Conservation (phyloP, 179 eudicot species). For the Gypsophila paniculata region DNA sequence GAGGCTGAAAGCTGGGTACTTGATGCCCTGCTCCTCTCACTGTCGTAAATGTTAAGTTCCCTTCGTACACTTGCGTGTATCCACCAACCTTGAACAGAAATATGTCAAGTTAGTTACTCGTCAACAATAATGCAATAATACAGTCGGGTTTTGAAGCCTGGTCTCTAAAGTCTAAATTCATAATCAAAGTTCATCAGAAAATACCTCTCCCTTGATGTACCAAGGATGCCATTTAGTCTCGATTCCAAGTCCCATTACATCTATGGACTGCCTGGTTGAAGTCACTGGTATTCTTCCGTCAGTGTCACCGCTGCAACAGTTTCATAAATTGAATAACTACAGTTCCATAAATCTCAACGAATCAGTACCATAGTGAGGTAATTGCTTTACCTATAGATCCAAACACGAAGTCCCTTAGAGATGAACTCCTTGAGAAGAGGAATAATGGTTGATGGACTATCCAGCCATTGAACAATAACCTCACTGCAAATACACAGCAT, state of each 20-base stretch:
- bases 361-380: neutral
- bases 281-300: slow-evolving; percentile 60
- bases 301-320: slow-evolving; percentile 56
- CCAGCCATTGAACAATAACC: slow-evolving; percentile 32
- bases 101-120: neutral
- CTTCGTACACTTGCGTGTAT: slow-evolving; percentile 42
- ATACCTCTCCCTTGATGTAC: slow-evolving; percentile 54
- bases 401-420: slow-evolving; percentile 52
- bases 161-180: neutral
- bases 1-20: slow-evolving; percentile 65
- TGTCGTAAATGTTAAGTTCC: slow-evolving; percentile 52
- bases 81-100: slow-evolving; percentile 39
- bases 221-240: slow-evolving; percentile 74
- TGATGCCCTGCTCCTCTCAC: slow-evolving; percentile 70
- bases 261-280: slow-evolving; percentile 41
- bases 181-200: neutral
- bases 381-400: slow-evolving; percentile 53
- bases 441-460: slow-evolving; percentile 44
- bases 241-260: slow-evolving; percentile 34
- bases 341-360: neutral
- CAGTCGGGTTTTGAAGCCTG: neutral
- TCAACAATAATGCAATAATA: neutral
- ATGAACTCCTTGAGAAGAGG: slow-evolving; percentile 52
- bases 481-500: slow-evolving; percentile 26
- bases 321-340: neutral